Evolutionary conservation across 1,139 yeast species (phyloP), one percentile per base, ranked within the genome.

Genomic region (Pichia cactophila): DNA sequence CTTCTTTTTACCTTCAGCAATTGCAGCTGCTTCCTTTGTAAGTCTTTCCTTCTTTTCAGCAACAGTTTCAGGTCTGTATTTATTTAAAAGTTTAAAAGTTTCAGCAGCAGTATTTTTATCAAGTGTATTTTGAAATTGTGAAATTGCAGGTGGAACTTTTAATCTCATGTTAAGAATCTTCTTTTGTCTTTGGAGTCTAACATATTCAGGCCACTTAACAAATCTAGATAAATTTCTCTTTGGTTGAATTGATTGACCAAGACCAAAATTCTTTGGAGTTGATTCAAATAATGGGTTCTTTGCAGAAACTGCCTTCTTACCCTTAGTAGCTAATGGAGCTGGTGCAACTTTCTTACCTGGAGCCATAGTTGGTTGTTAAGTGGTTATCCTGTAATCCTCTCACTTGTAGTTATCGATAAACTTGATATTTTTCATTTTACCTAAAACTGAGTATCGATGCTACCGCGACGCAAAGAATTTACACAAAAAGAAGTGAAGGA

Each of bases 1-100:
- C 74, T 86, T 89, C 74, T 87, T 78, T 82, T 88, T 89, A 71
- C 97, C 97, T 71, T 88, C 96, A 59, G 97, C 96, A 69, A 89
- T 83, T 67, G 96, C 97, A 66, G 96, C 95, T 64, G 97, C 97
- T 78, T 90, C 97, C 77, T 86, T 89, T 75, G 95, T 86, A 70
- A 90, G 86, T 80, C 97, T 88, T 79, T 88, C 96, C 81, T 89
- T 88, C 95, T 90, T 90, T 78, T 90, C 96, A 68, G 92, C 86
- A 70, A 82, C 68, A 64, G 96, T 86, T 80, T 90, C 97, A 70
- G 97, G 97, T 78, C 95, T 85, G 86, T 90, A 90, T 80, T 89
- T 90, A 94, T 88, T 88, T 78, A 90, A 83, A 68, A 90, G 83
- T 80, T 90, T 89, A 81, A 90, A 86, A 63, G 95, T 80, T 78